Conservation (phyloP, 2,329 filamentous ascomycete species). For the Trichoderma oligosporum region DNA sequence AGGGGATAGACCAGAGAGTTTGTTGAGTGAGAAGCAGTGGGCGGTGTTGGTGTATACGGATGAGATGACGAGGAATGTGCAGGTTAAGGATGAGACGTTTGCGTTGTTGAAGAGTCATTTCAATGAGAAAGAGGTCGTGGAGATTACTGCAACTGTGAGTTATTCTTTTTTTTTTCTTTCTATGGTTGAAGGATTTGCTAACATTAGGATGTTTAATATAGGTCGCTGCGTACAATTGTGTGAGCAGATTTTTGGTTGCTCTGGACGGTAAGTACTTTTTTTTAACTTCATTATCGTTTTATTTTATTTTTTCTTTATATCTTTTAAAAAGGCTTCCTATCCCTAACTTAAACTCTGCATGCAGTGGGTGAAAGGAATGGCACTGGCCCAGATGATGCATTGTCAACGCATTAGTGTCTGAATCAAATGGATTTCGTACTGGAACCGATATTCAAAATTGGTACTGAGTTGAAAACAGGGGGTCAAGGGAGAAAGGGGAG, state of each 20-base stretch:
- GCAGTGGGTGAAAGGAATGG: conserved; percentile 57
- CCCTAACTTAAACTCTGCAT: conserved; percentile 23
- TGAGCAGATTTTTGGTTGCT: conserved; percentile 78
- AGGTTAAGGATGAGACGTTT: conserved; percentile 67
- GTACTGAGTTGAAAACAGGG: not conserved
- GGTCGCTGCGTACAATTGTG: conserved; percentile 76
- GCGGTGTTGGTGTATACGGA: conserved; percentile 71
- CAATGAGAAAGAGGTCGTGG: conserved; percentile 69
- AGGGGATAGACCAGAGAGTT: conserved; percentile 31
- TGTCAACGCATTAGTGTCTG: conserved; percentile 34
- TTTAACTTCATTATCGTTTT: conserved; percentile 13
- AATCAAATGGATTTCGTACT: not conserved
- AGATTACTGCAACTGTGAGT: conserved; percentile 70
- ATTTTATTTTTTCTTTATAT: conserved; percentile 11
- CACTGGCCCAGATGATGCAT: conserved; percentile 43
- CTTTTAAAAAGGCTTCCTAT: not conserved
- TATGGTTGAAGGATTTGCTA: not conserved
- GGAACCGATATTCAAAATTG: not conserved
- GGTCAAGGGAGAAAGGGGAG: not conserved
- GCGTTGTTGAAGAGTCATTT: conserved; percentile 58
- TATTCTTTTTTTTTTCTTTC: not conserved
- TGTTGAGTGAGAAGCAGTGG: conserved; percentile 61
- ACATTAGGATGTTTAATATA: conserved; percentile 24
- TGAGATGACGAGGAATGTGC: conserved; percentile 74
- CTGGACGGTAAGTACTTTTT: conserved; percentile 72